Conservation (phyloP, 345 rosid genomes). For the Moricandia arvensis region DNA sequence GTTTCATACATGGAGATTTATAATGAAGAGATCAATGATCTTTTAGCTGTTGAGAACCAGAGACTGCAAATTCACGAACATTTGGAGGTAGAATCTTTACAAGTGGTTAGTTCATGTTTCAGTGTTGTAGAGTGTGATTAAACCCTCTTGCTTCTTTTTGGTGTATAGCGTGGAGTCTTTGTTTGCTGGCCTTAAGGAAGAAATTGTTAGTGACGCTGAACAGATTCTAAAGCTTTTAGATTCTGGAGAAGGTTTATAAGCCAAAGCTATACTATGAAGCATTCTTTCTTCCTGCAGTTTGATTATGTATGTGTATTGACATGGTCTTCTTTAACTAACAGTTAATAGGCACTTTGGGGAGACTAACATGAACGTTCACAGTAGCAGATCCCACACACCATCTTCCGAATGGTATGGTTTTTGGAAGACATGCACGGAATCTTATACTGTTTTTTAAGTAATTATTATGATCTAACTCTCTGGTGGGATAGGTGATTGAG, state of each 20-base stretch:
- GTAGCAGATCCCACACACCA: too few relatives aligned
- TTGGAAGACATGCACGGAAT: too few relatives aligned
- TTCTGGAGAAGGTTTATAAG: slow-evolving; percentile 80
- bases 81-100: slow-evolving; percentile 67
- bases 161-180: slow-evolving; percentile 72
- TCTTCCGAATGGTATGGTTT: too few relatives aligned
- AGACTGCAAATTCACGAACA: slow-evolving; percentile 89
- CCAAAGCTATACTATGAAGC: not conserved
- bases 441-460: too few relatives aligned
- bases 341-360: too few relatives aligned
- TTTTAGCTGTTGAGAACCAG: slow-evolving; percentile 72
- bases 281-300: not conserved
- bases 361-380: too few relatives aligned
- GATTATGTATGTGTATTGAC: too few relatives aligned
- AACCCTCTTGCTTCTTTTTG: slow-evolving; percentile 15
- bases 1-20: slow-evolving; percentile 96
- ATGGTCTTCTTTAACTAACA: too few relatives aligned
- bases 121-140: slow-evolving; percentile 5
- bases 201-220: slow-evolving; percentile 72
- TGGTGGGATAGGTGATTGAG: not conserved
- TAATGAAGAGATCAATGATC: slow-evolving; percentile 90
- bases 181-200: slow-evolving; percentile 86
- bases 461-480: not conserved
- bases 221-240: slow-evolving; percentile 78
- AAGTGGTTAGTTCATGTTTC: not conserved